Evolutionary conservation across 768 basidiomycete species (phyloP), one percentile per base, ranked within the genome.

Genomic region (Cytidiella melzeri): DNA sequence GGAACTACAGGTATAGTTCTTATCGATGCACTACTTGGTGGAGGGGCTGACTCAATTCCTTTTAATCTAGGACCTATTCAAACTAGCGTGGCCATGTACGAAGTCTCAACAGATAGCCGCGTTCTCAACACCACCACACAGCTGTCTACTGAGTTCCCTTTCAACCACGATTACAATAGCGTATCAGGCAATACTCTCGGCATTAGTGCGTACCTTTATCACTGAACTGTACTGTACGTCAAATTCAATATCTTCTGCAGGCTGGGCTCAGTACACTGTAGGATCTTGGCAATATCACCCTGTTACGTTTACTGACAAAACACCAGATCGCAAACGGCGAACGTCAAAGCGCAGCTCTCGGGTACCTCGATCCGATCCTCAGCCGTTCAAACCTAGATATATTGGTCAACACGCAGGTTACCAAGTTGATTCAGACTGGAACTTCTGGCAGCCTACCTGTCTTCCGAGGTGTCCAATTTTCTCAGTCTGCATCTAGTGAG

Each of bases 351-450:
- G 41, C 49, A 11, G 58, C 56, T n/a, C 49, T 48, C 2, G 53
- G 56, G 2, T 59, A 61, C 40, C 51, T 61, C 9, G 38, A 54
- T 10, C 48, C 55, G 4, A 40, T 51, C 4, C 19, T 39, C 10
- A 38, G 28, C 15, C 56, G 61, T 3, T 18, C 48, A 12, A 62
- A 62, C 44, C 45, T 62, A 13, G 34, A 55, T 25, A 40, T 62
- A 23, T 44, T 62, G 6, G 42, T 57, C 27, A 13, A 43, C 4
- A 53, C 40, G 19, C 47, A 37, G 2, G 51, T 52, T 24, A 52
- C 51, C 10, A 43, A 38, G 34, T 39, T 55, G 3, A 19, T 48
- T 19, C 41, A 25, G 1, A 34, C 46, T 1, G 37, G 41, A 11
- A 4, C 27, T 6, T 11, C 19, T 3, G 26, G 42, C 30, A 27